Evolutionary conservation across 306 rosid genomes (phyloP), one percentile per base, ranked within the genome.

Genomic region (Castanea mollissima): DNA sequence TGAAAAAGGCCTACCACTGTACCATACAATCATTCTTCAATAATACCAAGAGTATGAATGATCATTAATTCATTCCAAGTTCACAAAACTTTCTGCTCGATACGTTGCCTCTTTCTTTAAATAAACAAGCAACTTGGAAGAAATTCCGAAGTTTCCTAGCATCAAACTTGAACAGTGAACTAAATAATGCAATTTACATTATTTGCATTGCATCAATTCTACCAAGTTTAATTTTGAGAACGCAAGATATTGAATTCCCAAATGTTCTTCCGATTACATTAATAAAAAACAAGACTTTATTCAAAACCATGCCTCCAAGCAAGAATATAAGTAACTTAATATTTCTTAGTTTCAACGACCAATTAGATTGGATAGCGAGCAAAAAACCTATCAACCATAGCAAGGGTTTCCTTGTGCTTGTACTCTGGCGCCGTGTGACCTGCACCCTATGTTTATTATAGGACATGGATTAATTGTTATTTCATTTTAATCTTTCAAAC

Each of bases 371-470:
- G 82, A 4, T 79, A 79, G 49, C 82, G 82, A 25, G 77, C 82
- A 60, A 79, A 79, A 57, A 71, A 79, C 62, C 82, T 79, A 38
- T 79, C 82, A 29, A 79, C 76, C 82, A 79, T 79, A 71, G 82
- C 82, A 14, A 79, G 82, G n/a, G 72, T 79, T 58, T 79, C 77
- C 73, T 72, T 60, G 60, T 72, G 82, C 69, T 79, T 79, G 82
- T 79, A 79, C 72, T 79, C 82, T 58, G 82, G 82, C 49, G 82
- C 82, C 4, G 82, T 79, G 82, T 79, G 77, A 51, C 82, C 82
- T 4, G 82, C 82, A 31, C 82, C 82, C 82, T 79, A 77, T 54
- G 29, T 19, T 19, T 23, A 14, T 64, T 11, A 3, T 32, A 46
- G 16, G 21, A 67, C 13, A 67, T 67, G 38, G 5, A 19, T 68